These are phyloP conservation scores for Acorus gramineus DNA, from an alignment of 106 monocot genomes.

Conservation along the genomic window DNA sequence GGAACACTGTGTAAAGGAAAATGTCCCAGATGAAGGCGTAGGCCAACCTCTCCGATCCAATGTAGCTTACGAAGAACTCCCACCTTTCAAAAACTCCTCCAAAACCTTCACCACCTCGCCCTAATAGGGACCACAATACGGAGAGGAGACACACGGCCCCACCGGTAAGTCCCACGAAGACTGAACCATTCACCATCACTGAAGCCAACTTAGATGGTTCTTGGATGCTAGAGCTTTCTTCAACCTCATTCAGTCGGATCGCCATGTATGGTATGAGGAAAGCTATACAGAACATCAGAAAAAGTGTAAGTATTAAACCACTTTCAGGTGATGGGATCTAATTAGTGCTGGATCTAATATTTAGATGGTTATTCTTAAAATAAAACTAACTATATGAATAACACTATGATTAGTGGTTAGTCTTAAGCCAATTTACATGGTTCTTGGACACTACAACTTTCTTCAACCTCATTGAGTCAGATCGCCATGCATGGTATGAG, in stretches of 20 bases:
- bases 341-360: no score
- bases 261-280: constrained; percentile 98
- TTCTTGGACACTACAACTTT: constrained; percentile 11
- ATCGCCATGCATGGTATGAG: constrained; percentile 97
- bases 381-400: no score
- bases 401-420: no score
- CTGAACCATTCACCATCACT: constrained; percentile 42
- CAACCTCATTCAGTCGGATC: constrained; percentile 59
- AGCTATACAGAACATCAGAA: constrained; percentile 28
- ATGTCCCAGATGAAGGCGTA: constrained; percentile 97
- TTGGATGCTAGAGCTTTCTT: constrained; percentile 10
- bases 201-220: constrained; percentile 34
- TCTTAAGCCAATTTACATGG: constrained; percentile 28
- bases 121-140: constrained; percentile 50
- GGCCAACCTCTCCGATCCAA: constrained; percentile 69
- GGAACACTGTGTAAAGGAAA: constrained; percentile 68
- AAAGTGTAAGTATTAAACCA: neutral
- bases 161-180: constrained; percentile 41
- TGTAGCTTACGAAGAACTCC: constrained; percentile 42
- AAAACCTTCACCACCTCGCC: constrained; percentile 34
- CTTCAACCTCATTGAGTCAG: constrained; percentile 46
- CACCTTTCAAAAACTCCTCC: constrained; percentile 40
- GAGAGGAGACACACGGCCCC: constrained; percentile 52
- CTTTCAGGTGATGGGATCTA: no score
- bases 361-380: no score